Evolutionary conservation across 495 filamentous ascomycete species (phyloP), one percentile per base, ranked within the genome.

Genomic region (Amphirosellinia nigrospora): DNA sequence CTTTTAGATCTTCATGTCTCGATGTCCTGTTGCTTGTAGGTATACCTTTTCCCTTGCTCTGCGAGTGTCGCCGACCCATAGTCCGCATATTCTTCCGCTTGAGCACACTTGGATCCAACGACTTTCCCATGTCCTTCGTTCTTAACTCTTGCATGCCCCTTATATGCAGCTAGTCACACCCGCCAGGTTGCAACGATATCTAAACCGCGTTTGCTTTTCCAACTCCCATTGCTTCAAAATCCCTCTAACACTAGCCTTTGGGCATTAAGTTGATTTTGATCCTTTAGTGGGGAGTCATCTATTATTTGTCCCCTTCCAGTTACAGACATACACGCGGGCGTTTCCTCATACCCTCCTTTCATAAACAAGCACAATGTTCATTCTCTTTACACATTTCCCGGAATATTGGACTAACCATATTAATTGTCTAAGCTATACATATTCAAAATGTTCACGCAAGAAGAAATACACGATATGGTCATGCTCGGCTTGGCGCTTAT

Each of bases 111-210:
- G 48, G 48, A 52, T 52, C 48, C 48, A 11, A 52, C 13, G 21
- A 5, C 48, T 52, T 11, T 52, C 13, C 48, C 48, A 52, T 52
- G 48, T 52, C 48, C 48, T 52, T 11, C 21, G 48, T 52, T 11
- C 48, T 26, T 52, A 52, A 52, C 48, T 11, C 48, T 52, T 52
- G 48, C 7, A 52, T 52, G 48, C 48, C 48, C 48, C 48, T 11
- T 52, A 26, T 52, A 9, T 52, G 48, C 48, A 52, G 48, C 48
- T 11, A 52, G 48, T 52, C 48, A 52, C 48, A 52, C 48, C 21
- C 48, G 48, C 48, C 7, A 52, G 13, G 48, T 52, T 52, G 48
- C 48, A 52, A 52, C 48, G 8, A 52, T 11, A 52, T 26, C 48
- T 11, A 52, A 52, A 52, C 48, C 48, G 13, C n/a, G 48, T 26